A percentile compares a stretch with the other conserved stretches of the same genome.
phyloP scores from a whole-genome alignment of 2,329 filamentous ascomycete species.

The Fusarium sp. region DNA sequence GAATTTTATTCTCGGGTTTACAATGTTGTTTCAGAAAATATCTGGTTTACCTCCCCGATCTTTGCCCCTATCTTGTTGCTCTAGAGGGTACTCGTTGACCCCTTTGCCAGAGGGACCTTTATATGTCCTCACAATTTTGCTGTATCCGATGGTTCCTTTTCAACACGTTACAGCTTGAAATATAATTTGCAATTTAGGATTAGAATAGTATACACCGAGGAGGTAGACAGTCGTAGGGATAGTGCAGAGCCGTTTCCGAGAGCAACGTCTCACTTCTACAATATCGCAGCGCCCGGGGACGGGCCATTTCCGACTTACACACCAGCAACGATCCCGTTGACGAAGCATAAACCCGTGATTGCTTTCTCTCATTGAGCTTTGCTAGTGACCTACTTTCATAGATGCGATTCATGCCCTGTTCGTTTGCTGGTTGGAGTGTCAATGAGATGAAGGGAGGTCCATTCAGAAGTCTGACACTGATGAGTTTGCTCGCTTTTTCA shows the following conservation, averaged over 20 bases:
- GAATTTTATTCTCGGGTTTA: not conserved
- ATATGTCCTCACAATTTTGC: not conserved
- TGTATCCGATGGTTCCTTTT: too few species aligned
- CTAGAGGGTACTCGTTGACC: not conserved
- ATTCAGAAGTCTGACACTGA: not conserved
- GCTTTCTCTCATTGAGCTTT: too few species aligned
- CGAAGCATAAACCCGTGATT: too few species aligned
- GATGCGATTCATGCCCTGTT: too few species aligned
- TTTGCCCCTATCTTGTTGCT: not conserved
- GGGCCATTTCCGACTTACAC: too few species aligned
- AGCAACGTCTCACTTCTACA: not conserved
- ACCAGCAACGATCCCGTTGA: too few species aligned
- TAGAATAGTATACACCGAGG: not conserved
- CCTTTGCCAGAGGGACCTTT: not conserved
- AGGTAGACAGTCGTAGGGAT: not conserved
- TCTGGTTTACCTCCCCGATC: not conserved
- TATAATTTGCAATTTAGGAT: too few species aligned
- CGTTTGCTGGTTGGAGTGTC: not conserved
- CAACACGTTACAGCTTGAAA: not conserved
- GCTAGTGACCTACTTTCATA: too few species aligned
- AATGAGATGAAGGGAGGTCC: not conserved
- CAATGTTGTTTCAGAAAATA: not conserved
- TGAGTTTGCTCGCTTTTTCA: not conserved
- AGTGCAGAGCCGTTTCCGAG: not conserved
- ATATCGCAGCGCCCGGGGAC: not conserved